Conservation (phyloP, 768 basidiomycete species). For the Termitomyces sp. region DNA sequence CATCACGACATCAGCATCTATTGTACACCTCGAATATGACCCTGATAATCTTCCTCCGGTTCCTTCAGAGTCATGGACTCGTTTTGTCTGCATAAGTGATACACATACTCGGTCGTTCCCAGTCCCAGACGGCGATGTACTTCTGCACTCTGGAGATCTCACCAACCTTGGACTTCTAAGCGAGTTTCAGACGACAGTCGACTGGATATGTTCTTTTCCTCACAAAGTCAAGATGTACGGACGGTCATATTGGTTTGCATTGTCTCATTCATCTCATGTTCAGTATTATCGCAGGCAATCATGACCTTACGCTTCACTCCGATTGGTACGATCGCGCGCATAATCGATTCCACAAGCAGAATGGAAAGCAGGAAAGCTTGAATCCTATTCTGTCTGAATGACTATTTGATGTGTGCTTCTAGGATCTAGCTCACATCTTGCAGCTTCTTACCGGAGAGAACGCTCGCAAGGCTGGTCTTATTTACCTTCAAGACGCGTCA, state of each 20-base stretch:
- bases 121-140: slow-evolving; percentile 58
- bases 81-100: slow-evolving; percentile 58
- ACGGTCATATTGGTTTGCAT: background rate
- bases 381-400: background rate
- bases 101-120: slow-evolving; percentile 40
- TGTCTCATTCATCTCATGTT: background rate
- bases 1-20: slow-evolving; percentile 18
- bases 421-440: slow-evolving; percentile 15
- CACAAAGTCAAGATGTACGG: slow-evolving; percentile 57
- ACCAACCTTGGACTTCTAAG: slow-evolving; percentile 40
- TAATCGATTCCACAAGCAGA: slow-evolving; percentile 19
- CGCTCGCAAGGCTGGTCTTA: slow-evolving; percentile 34
- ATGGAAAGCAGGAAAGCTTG: slow-evolving; percentile 22
- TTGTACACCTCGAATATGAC: slow-evolving; percentile 34
- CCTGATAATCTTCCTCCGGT: slow-evolving; percentile 21
- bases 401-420: background rate
- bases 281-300: slow-evolving; percentile 60
- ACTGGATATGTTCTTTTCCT: slow-evolving; percentile 52
- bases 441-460: slow-evolving; percentile 27
- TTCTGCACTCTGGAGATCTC: slow-evolving; percentile 62
- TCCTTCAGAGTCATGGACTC: slow-evolving; percentile 39
- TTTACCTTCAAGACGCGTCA: slow-evolving; percentile 51
- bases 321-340: slow-evolving; percentile 34
- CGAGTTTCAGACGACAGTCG: slow-evolving; percentile 43
- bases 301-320: slow-evolving; percentile 44